Base-by-base conservation (phyloP, 352 stramenopile species). In the Pseudoperonospora humuli region DNA sequence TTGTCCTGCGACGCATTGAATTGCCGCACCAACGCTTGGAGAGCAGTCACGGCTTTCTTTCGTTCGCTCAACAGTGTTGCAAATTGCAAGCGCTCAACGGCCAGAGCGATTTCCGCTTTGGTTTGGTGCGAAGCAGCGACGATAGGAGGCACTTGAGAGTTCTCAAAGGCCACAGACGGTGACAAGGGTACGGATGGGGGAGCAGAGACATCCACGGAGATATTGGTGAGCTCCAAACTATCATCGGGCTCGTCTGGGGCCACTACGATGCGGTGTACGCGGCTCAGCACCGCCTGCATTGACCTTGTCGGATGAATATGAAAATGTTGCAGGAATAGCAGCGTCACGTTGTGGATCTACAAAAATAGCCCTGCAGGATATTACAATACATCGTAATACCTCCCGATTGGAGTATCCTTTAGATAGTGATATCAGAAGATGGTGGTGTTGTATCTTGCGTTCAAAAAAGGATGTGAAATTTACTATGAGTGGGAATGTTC, bases 221-320 rank as follows among this genome's bases (percentile, higher is more conserved):
- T 36, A 14, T 4, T 14, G 13, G 33, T 3, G 3, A 20, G 20
- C 18, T 43, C 14, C 3, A 41, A 23, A 7, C 20, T 5, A 14
- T 24, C 43, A 17, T 40, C 36, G 26, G 34, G 10, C 20, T 48
- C 61, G 7, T 32, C 19, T 18, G 61, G 42, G 3, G 66, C 52
- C 48, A 71, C 72, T 26, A 84, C 73, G 51, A 84, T 84, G 43
- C 69, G 66, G 51, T 84, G 72, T 49, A 84, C 72, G 57, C 72
- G 72, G 48, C 72, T 84, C 35, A 87, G 75, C 31, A 85, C 60
- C 19, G 70, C 67, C 54, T 87, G 75, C 75, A 87, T 86, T 7
- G 7, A 26, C 44, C n/a, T n/a, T n/a, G n/a, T n/a, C n/a, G n/a
- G n/a, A n/a, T n/a, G n/a, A n/a, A n/a, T n/a, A n/a, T n/a, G n/a